Percentiles rank a stretch among this genome's conserved stretches.
Conservation (phyloP, 2,329 filamentous ascomycete genomes). For the Penicillium sp. region DNA sequence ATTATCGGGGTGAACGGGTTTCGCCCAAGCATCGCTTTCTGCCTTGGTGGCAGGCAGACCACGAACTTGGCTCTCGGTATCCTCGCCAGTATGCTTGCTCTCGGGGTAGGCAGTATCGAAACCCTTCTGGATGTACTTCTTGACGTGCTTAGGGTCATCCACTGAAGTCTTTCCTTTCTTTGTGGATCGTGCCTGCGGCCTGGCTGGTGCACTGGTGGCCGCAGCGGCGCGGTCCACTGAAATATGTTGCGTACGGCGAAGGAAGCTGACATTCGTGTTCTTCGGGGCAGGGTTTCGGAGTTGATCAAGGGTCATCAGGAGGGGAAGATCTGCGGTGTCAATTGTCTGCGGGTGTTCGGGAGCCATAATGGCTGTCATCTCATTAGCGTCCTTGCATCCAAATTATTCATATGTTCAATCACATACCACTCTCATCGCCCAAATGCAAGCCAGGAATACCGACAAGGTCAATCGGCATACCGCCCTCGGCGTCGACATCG, state of each 20-base stretch:
- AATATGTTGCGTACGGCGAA: constrained; percentile 95
- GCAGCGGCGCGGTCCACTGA: constrained; percentile 42
- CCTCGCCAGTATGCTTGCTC: constrained; percentile 63
- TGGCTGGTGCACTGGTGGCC: constrained; percentile 35
- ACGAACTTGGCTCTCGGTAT: constrained; percentile 56
- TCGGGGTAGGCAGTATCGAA: constrained; percentile 68
- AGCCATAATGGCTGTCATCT: constrained; percentile 74
- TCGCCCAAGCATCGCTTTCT: constrained; percentile 63
- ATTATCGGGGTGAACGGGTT: constrained; percentile 64
- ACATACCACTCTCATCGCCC: constrained; percentile 86
- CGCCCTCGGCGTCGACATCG: constrained; percentile 94
- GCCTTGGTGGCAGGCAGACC: constrained; percentile 58
- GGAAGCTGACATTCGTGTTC: constrained; percentile 83
- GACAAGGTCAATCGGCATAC: constrained; percentile 94
- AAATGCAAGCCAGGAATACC: constrained; percentile 95
- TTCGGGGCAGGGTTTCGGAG: constrained; percentile 81
- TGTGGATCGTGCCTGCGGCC: constrained; percentile 28
- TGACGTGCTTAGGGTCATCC: constrained; percentile 65
- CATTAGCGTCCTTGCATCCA: constrained; percentile 6
- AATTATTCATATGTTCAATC: neutral
- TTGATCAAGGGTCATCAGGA: constrained; percentile 81
- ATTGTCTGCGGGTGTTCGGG: constrained; percentile 70
- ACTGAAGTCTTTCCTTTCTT: constrained; percentile 43
- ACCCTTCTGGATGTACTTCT: constrained; percentile 64
- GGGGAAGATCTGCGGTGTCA: constrained; percentile 80